Evolutionary conservation across 805 yeast genomes (phyloP).

Genomic region (Kluyveromyces siamensis): DNA sequence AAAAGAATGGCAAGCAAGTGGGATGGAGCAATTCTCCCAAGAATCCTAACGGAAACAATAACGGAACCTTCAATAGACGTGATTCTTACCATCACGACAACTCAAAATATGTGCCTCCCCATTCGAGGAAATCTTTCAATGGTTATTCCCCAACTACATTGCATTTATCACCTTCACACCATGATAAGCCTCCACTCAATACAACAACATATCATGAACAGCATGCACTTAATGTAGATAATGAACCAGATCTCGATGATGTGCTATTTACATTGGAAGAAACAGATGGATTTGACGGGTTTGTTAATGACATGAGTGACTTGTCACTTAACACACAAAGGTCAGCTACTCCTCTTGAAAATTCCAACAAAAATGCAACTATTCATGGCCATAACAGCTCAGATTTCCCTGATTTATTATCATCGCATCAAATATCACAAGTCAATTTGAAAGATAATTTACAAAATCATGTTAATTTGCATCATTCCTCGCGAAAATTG

Average conservation of each 20-base stretch:
- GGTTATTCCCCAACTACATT: conserved; percentile 14
- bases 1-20: conserved; percentile 24
- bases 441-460: not conserved
- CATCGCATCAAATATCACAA: conserved; percentile 15
- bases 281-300: conserved; percentile 21
- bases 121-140: conserved; percentile 34
- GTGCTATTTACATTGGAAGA: conserved; percentile 29
- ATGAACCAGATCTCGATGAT: conserved; percentile 26
- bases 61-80: conserved; percentile 7
- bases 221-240: conserved; percentile 7
- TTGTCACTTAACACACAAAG: conserved; percentile 13
- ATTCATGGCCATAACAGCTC: conserved; percentile 2
- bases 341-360: conserved; percentile 3
- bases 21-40: conserved; percentile 14
- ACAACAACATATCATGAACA: conserved; percentile 16
- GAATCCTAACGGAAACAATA: conserved; percentile 13
- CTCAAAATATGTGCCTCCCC: conserved; percentile 70
- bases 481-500: conserved; percentile 1
- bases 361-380: not conserved
- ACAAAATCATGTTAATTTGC: conserved; percentile 1
- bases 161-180: conserved; percentile 18
- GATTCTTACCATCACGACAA: conserved; percentile 10
- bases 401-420: conserved; percentile 23
- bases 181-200: conserved; percentile 29
- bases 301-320: conserved; percentile 17